Conservation (phyloP, 1,284 basidiomycete species). For the Puccinia novopanici region DNA sequence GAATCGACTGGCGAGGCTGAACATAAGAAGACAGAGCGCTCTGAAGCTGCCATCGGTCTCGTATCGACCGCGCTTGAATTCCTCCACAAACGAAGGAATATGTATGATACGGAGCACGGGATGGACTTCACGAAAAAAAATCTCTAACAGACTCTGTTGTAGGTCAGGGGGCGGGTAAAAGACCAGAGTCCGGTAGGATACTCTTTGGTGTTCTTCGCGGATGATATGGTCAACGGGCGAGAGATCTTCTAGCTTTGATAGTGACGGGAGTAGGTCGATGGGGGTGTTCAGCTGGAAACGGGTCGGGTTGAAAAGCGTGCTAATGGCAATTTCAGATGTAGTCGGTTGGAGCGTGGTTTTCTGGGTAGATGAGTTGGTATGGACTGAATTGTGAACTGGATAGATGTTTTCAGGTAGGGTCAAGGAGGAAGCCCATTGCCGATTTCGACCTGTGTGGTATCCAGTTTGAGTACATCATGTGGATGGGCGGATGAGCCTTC, state of each 20-base stretch:
- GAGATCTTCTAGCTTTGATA: slow-evolving; percentile 24
- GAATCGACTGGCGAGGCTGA: slow-evolving; percentile 72
- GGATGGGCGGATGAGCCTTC: not conserved
- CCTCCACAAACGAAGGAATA: slow-evolving; percentile 70
- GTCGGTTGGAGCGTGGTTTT: not conserved
- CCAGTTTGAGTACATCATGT: not conserved
- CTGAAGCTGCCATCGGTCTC: slow-evolving; percentile 68
- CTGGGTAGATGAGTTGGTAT: not conserved
- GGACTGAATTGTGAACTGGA: not conserved
- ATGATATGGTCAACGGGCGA: slow-evolving; percentile 41
- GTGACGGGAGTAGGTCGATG: not conserved
- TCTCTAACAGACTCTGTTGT: slow-evolving; percentile 66
- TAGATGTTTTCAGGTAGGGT: slow-evolving; percentile 19
- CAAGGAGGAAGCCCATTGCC: not conserved
- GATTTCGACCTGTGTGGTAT: not conserved
- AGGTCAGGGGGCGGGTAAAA: slow-evolving; percentile 62
- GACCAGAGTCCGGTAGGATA: not conserved
- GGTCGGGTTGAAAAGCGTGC: slow-evolving; percentile 23
- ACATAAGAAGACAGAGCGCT: slow-evolving; percentile 72
- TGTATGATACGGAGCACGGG: slow-evolving; percentile 72
- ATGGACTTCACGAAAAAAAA: slow-evolving; percentile 71
- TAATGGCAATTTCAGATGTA: not conserved
- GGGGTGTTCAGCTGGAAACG: slow-evolving; percentile 22
- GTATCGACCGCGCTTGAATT: slow-evolving; percentile 66
- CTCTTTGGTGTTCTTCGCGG: slow-evolving; percentile 5